phyloP scores from a whole-genome alignment of 1,139 yeast species.

The Scheffersomyces cryptocercus region DNA sequence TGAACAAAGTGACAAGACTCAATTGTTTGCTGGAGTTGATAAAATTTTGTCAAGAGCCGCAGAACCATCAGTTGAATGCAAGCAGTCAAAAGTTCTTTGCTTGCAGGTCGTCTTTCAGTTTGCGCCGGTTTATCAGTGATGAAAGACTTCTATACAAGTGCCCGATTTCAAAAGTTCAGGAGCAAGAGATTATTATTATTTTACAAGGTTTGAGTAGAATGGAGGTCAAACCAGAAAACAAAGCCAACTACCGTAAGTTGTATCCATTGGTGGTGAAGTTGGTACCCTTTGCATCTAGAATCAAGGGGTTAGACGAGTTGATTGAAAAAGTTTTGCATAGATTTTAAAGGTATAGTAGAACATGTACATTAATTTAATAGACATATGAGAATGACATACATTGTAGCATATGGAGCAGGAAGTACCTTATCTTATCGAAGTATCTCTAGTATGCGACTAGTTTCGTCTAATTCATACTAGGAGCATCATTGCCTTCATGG shows the following conservation, averaged over 20 bases:
- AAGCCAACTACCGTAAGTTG: slow-evolving; percentile 11
- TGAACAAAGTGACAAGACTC: slow-evolving; percentile 28
- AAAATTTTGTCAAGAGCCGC: slow-evolving; percentile 18
- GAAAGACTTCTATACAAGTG: slow-evolving; percentile 26
- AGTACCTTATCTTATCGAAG: too few species aligned
- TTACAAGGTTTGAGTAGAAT: slow-evolving; percentile 25
- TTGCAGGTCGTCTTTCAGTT: slow-evolving; percentile 31
- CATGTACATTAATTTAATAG: too few species aligned
- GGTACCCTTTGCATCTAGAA: slow-evolving; percentile 24
- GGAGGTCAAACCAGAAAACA: slow-evolving; percentile 6
- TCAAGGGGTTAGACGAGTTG: slow-evolving; percentile 16
- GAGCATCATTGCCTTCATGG: too few species aligned
- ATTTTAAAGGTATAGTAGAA: background rate
- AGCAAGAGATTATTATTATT: slow-evolving; percentile 29
- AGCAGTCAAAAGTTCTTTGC: slow-evolving; percentile 25
- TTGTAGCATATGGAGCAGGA: too few species aligned
- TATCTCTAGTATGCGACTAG: too few species aligned
- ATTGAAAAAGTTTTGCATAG: slow-evolving; percentile 3
- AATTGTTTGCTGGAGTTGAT: slow-evolving; percentile 37
- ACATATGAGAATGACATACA: too few species aligned
- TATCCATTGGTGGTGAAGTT: slow-evolving; percentile 25
- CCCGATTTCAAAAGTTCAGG: slow-evolving; percentile 41
- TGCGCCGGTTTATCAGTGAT: slow-evolving; percentile 40
- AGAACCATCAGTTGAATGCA: slow-evolving; percentile 16
- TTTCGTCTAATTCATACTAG: too few species aligned